Percentiles rank a stretch among this genome's conserved stretches.
Evolutionary conservation across 164 flowering plant species (phyloP).

Genomic region (Aristolochia contorta): DNA sequence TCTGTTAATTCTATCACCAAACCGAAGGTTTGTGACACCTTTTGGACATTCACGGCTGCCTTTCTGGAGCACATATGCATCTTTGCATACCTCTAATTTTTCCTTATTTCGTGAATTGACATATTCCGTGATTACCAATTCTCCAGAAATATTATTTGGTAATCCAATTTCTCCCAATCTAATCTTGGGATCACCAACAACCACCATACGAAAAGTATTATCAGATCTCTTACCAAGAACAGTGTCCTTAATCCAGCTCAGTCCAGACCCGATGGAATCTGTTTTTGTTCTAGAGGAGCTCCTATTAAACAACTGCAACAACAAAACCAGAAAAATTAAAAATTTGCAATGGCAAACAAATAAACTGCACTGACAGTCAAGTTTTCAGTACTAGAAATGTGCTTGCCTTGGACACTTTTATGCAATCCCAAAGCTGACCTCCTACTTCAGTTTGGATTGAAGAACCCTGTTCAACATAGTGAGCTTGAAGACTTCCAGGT

Average conservation of each 20-base stretch:
- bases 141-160: slow-evolving; percentile 57
- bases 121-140: slow-evolving; percentile 45
- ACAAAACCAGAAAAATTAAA: slow-evolving; percentile 6
- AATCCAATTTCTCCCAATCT: slow-evolving; percentile 71
- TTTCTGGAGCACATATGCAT: slow-evolving; percentile 34
- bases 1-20: slow-evolving; percentile 52
- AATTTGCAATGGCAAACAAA: not conserved
- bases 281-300: slow-evolving; percentile 16
- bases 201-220: slow-evolving; percentile 72
- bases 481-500: slow-evolving; percentile 12
- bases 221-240: slow-evolving; percentile 72
- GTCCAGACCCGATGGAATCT: slow-evolving; percentile 31
- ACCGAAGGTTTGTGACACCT: slow-evolving; percentile 19
- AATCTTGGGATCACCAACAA: slow-evolving; percentile 82
- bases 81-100: slow-evolving; percentile 25
- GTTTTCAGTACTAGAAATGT: not conserved
- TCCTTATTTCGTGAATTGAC: slow-evolving; percentile 53
- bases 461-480: slow-evolving; percentile 13
- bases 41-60: slow-evolving; percentile 24
- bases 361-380: not conserved
- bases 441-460: not conserved
- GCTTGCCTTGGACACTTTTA: slow-evolving; percentile 71
- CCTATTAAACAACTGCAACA: slow-evolving; percentile 43
- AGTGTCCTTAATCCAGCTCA: slow-evolving; percentile 69
- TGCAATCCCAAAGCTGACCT: slow-evolving; percentile 25